These are phyloP conservation scores for Cytospora schulzeri DNA, from an alignment of 2,329 filamentous ascomycete species.

Conservation along the genomic window DNA sequence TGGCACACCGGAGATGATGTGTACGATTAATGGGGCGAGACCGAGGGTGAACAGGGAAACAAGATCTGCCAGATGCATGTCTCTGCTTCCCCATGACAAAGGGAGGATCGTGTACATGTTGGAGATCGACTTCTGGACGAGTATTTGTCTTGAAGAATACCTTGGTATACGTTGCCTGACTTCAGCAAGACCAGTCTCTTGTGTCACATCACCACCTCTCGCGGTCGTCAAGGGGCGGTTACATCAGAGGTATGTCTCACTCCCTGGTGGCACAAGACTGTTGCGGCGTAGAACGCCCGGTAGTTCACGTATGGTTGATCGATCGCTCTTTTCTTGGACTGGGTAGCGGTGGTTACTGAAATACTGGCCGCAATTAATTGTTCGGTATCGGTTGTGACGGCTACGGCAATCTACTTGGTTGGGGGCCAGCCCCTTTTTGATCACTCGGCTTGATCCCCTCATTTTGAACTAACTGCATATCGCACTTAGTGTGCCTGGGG, in stretches of 20 bases:
- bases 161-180: neutral
- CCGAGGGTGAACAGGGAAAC: slow-evolving; percentile 1
- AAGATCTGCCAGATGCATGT: neutral
- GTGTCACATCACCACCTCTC: no score
- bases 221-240: no score
- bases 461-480: neutral
- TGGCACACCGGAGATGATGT: slow-evolving; percentile 11
- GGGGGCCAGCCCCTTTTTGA: neutral
- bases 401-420: neutral
- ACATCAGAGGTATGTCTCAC: no score
- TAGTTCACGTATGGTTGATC: no score
- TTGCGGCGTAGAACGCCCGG: no score
- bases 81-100: neutral
- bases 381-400: neutral
- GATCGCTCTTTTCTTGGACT: no score
- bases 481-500: neutral
- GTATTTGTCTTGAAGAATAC: neutral
- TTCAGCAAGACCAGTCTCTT: no score
- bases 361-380: neutral
- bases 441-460: neutral
- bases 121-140: neutral
- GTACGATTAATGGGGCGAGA: slow-evolving; percentile 8
- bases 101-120: neutral
- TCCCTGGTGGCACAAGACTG: no score
- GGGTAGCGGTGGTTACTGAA: neutral